Percentiles rank a stretch among this genome's conserved stretches.
phyloP scores from a whole-genome alignment of 176 grass and related monocot species.

The Metroxylon sagu region DNA sequence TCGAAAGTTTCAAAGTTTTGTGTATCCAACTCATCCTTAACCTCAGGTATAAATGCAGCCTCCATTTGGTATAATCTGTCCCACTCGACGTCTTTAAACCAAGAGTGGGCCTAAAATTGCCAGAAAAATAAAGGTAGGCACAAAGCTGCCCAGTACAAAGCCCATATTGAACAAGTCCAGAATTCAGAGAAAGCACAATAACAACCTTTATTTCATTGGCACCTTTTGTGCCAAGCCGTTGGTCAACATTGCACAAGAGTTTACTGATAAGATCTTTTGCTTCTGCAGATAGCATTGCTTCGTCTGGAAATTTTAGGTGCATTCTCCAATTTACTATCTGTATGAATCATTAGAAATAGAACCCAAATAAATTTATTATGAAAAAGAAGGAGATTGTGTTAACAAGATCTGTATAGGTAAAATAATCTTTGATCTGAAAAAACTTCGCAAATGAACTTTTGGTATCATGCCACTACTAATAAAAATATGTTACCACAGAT shows the following conservation, averaged over 20 bases:
- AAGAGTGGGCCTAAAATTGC: slow-evolving; percentile 58
- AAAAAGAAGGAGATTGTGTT: neutral
- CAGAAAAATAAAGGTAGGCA: neutral
- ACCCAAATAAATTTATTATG: neutral
- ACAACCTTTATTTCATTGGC: slow-evolving; percentile 88
- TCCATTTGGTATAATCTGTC: slow-evolving; percentile 65
- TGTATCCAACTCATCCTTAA: slow-evolving; percentile 91
- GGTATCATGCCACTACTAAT: neutral
- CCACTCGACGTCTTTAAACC: slow-evolving; percentile 75
- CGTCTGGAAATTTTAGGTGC: slow-evolving; percentile 96
- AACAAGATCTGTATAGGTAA: neutral
- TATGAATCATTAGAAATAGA: neutral
- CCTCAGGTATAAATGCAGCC: slow-evolving; percentile 88
- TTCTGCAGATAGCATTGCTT: slow-evolving; percentile 56
- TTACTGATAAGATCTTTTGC: slow-evolving; percentile 87
- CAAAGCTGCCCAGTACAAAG: too few relatives aligned
- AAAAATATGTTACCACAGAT: neutral
- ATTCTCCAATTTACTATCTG: slow-evolving; percentile 99
- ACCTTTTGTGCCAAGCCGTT: slow-evolving; percentile 79
- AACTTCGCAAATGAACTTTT: neutral
- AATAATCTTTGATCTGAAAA: neutral
- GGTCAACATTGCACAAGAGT: slow-evolving; percentile 87
- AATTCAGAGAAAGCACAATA: slow-evolving; percentile 4
- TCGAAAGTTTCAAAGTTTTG: slow-evolving; percentile 99
- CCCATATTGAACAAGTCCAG: neutral